These are phyloP conservation scores for Ensete glaucum DNA, from an alignment of 176 grass and related monocot genomes.

Conservation along the genomic window DNA sequence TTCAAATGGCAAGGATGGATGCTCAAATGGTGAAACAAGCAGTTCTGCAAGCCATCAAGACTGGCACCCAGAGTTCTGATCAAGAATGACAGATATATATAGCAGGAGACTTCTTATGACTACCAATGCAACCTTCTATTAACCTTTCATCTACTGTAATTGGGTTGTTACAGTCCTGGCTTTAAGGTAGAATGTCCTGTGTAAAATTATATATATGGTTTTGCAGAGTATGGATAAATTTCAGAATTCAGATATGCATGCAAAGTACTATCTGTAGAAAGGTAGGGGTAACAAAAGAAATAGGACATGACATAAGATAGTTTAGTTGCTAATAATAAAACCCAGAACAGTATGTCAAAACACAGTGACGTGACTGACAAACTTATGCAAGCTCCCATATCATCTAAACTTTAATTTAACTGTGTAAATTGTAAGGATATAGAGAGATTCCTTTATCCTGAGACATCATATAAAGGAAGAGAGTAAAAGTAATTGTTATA, in stretches of 20 bases:
- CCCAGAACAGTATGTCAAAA: not conserved
- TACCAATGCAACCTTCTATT: not conserved
- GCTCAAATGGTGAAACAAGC: constrained; percentile 21
- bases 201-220: not conserved
- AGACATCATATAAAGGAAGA: too few species aligned
- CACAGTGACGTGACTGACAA: not conserved
- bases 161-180: not conserved
- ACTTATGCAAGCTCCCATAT: too few species aligned
- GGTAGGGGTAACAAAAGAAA: too few species aligned
- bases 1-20: not conserved
- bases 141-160: not conserved
- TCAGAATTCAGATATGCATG: not conserved
- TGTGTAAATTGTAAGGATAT: too few species aligned
- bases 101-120: not conserved
- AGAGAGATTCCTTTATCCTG: too few species aligned
- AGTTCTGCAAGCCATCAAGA: constrained; percentile 15
- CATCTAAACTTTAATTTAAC: too few species aligned
- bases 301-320: too few species aligned
- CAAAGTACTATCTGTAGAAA: too few species aligned
- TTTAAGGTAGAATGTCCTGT: not conserved
- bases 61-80: not conserved
- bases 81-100: not conserved
- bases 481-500: too few species aligned
- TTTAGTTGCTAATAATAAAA: not conserved
- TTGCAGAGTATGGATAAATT: not conserved